Base-by-base conservation (phyloP, 2,329 filamentous ascomycete genomes). In the Dothistroma septosporum region DNA sequence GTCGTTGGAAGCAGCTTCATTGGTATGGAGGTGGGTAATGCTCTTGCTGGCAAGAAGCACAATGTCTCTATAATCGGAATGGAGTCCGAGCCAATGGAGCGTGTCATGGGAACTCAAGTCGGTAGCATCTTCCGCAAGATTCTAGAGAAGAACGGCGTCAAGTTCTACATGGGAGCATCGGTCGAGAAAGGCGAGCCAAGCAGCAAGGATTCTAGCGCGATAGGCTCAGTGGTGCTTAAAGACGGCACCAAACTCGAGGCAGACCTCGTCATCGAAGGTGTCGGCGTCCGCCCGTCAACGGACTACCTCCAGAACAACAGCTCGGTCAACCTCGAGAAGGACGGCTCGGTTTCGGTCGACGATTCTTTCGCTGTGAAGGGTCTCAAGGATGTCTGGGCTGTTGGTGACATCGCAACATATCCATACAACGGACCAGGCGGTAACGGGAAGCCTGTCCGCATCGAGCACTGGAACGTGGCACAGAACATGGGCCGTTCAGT, bases 401-500 rank as follows among this genome's bases (percentile, higher is more conserved):
- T 99, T 63, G 93, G 93, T 56, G 94, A 99, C 74, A 97, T 99
- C 64, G 92, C 94, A 12, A 92, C 90, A 0, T 97, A 91, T 76
- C 94, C 94, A 0, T 99, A 99, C 79, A 84, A 91, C 74, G 94
- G 94, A 1, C 94, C 94, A 0, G 92, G 90, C 24, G 88, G 91
- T 28, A 83, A 88, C 16, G 91, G 90, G 64, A 82, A 82, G 49
- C 82, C 83, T 19, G 85, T 89, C 0, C 88, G 94, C 64, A 97
- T 97, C 72, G 94, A 99, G 80, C 94, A 99, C 75, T 99, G 94
- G 94, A 93, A 97, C 76, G 94, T 99, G 2, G 94, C 94, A 4
- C 94, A 97, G 73, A 97, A 97, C 71, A 82, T 90, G 1, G 94
- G 94, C 2, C 89, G 93, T 48, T 83, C 84, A 24, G 93, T 89